Percentiles rank a stretch among this genome's conserved stretches.
Evolutionary conservation across 495 filamentous ascomycete species (phyloP).

Genomic region (Clohesyomyces aquaticus): DNA sequence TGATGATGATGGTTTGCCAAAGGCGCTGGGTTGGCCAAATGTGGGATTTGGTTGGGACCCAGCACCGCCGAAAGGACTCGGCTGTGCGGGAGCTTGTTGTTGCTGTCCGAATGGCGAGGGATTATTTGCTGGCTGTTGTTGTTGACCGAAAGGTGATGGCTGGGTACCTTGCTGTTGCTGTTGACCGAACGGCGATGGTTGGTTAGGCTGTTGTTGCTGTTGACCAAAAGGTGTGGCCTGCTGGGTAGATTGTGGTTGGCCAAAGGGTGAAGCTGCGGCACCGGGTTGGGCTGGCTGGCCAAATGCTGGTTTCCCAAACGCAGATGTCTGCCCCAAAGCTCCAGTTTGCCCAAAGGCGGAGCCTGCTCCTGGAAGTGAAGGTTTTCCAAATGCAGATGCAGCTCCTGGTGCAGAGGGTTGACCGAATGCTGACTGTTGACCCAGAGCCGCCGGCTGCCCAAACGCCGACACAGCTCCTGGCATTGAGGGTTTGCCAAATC

Average conservation of each 20-base stretch:
- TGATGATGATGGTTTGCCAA: conserved; percentile 16
- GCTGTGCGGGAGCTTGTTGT: background rate
- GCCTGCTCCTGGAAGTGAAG: conserved; percentile 28
- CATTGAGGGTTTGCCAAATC: conserved; percentile 38
- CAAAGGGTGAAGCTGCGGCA: conserved; percentile 21
- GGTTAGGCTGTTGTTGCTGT: conserved; percentile 10
- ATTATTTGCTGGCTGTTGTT: conserved; percentile 7
- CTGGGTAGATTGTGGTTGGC: conserved; percentile 11
- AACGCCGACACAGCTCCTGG: conserved; percentile 29
- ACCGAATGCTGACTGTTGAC: conserved; percentile 31
- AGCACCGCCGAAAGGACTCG: conserved; percentile 24
- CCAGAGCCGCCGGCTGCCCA: conserved; percentile 28
- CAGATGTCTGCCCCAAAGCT: conserved; percentile 17
- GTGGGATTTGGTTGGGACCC: conserved; percentile 11
- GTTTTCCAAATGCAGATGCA: conserved; percentile 34
- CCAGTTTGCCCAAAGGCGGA: conserved; percentile 27
- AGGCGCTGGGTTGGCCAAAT: conserved; percentile 18
- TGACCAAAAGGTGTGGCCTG: conserved; percentile 20
- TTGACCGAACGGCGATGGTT: conserved; percentile 22
- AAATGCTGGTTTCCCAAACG: conserved; percentile 28
- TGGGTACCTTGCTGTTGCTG: conserved; percentile 7
- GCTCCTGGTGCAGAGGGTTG: conserved; percentile 24
- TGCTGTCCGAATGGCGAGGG: conserved; percentile 13
- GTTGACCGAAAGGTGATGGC: conserved; percentile 29
- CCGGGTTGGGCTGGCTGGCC: conserved; percentile 27